Evolutionary conservation across 1,284 basidiomycete species (phyloP).

Genomic region (Coniferiporia weirii): DNA sequence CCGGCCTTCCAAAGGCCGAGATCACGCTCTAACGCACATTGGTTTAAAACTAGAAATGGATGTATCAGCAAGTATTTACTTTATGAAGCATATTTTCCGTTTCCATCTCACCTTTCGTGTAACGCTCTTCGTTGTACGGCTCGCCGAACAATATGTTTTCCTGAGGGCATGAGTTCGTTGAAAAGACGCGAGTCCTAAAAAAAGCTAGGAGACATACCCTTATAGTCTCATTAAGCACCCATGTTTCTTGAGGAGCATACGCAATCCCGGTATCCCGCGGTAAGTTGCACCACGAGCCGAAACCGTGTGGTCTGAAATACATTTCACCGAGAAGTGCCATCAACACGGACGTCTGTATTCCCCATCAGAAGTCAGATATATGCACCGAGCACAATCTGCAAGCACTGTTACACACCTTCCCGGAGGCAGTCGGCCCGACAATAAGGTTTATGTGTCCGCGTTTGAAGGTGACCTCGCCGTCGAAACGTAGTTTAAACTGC

Average conservation of each 20-base stretch:
- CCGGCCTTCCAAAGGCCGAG: slow-evolving; percentile 65
- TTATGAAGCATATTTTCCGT: not conserved
- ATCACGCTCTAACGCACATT: slow-evolving; percentile 61
- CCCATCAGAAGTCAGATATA: not conserved
- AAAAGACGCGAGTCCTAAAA: not conserved
- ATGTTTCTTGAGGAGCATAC: slow-evolving; percentile 42
- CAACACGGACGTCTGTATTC: slow-evolving; percentile 10
- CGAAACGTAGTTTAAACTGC: slow-evolving; percentile 11
- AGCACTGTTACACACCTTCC: slow-evolving; percentile 10
- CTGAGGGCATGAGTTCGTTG: slow-evolving; percentile 13
- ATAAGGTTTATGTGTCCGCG: slow-evolving; percentile 14
- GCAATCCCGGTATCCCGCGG: slow-evolving; percentile 40
- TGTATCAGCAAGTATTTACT: not conserved
- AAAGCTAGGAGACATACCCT: not conserved
- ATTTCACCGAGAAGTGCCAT: slow-evolving; percentile 18
- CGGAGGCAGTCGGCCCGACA: slow-evolving; percentile 15
- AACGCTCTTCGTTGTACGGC: slow-evolving; percentile 45
- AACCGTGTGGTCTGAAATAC: slow-evolving; percentile 14
- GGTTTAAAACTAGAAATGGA: slow-evolving; percentile 46
- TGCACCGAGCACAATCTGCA: not conserved
- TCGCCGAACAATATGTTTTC: slow-evolving; percentile 54
- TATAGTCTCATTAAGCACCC: slow-evolving; percentile 34
- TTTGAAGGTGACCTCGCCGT: slow-evolving; percentile 10
- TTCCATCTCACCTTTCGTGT: slow-evolving; percentile 30
- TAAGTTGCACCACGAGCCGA: slow-evolving; percentile 37